Conservation (phyloP, 2,329 filamentous ascomycete genomes). For the Phaeosphaeriaceae sp. region DNA sequence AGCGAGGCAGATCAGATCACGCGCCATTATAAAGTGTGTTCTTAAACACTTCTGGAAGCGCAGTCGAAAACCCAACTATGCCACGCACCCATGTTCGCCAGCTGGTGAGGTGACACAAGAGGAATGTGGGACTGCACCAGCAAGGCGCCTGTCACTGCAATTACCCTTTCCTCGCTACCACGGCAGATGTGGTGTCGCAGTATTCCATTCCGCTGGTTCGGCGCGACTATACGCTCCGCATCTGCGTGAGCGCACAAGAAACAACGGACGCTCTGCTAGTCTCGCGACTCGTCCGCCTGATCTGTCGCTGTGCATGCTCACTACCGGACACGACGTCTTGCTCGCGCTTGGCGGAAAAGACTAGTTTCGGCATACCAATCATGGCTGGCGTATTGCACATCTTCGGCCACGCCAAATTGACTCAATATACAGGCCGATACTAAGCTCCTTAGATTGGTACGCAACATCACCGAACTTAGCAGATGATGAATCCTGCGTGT, state of each 20-base stretch:
- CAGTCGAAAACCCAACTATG: not conserved
- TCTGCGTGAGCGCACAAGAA: not conserved
- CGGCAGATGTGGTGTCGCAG: conserved; percentile 10
- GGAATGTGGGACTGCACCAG: conserved; percentile 17
- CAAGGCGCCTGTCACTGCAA: conserved; percentile 15
- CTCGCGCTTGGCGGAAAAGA: not conserved
- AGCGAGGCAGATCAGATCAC: not conserved
- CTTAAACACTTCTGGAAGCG: conserved; percentile 13
- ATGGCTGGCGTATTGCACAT: not conserved
- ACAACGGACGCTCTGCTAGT: not conserved
- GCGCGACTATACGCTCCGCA: not conserved
- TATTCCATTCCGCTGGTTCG: not conserved
- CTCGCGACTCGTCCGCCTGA: not conserved
- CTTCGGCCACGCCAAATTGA: not conserved
- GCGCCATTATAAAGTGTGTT: not conserved
- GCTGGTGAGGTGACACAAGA: conserved; percentile 2
- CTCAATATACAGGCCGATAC: too few relatives aligned
- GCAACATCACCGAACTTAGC: not conserved
- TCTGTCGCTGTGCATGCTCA: not conserved
- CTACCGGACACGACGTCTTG: not conserved
- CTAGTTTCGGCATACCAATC: not conserved
- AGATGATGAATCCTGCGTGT: not conserved
- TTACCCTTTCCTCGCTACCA: conserved; percentile 11
- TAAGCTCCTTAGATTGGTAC: not conserved
- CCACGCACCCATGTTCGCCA: not conserved